Base-by-base conservation (phyloP, 306 rosid species). In the Sicyos baderoa region DNA sequence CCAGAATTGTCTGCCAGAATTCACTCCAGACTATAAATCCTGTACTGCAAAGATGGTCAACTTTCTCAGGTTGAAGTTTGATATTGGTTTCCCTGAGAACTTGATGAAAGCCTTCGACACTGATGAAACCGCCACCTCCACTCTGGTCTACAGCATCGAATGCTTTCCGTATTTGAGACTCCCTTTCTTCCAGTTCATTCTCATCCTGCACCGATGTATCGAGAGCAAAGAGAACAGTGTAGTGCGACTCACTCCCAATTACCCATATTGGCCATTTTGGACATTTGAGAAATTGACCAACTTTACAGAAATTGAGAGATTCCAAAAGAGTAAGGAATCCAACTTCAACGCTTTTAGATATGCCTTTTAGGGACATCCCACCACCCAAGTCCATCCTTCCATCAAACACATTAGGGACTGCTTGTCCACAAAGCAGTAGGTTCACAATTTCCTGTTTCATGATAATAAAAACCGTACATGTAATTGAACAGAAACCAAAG, bases 231-330 rank as follows among this genome's bases (percentile, higher is more conserved):
- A 92, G 77, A 12, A 92, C 97, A 4, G 97, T 92, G 78, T 88
- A 93, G 81, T 88, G 95, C 74, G 98, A 89, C 84, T 93, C 98
- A 68, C 96, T 88, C 50, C 96, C 97, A 61, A 93, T 86, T 32
- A 90, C 96, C 97, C 99, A 93, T 75, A 93, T 90, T 65, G 99
- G 97, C 99, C 97, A 93, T 76, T 85, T 85, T 7, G 99, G 96
- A 71, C 88, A 75, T 84, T 89, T 89, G 58, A 93, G 84, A 80
- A 70, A 55, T 76, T 86, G 96, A 42, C 97, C 97, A 78, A 89
- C 95, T 78, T 87, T 92, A 76, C 97, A 92, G 83, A 86, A 93
- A 84, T 88, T 88, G 67, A 93, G 86, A 75, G 87, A 90, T 80
- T 93, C 98, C 64, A 93, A 74, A 32, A 88, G 84, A 14, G 96